These are phyloP conservation scores for Phellinidium pouzarii DNA, from an alignment of 1,284 basidiomycete genomes.

Conservation along the genomic window DNA sequence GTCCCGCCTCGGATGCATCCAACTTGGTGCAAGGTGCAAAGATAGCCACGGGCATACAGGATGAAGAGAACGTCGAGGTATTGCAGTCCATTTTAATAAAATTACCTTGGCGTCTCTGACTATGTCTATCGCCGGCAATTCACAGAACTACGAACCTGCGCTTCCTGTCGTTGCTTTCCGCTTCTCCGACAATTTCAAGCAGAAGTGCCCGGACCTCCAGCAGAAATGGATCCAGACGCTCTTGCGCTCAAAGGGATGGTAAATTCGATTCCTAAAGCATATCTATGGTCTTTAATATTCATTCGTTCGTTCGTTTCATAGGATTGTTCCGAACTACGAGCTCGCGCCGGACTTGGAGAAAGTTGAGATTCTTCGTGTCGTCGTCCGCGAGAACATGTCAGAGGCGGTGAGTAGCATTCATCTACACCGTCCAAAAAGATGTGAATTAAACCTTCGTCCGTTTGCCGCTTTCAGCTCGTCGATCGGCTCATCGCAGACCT, in stretches of 20 bases:
- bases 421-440: too few species aligned
- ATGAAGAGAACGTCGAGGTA: constrained; percentile 55
- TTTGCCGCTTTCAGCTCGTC: constrained; percentile 55
- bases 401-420: constrained; percentile 39
- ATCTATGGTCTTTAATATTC: neutral
- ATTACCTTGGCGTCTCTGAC: too few species aligned
- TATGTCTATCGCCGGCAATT: too few species aligned
- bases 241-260: constrained; percentile 73
- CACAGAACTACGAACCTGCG: constrained; percentile 66
- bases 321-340: constrained; percentile 87
- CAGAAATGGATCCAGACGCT: constrained; percentile 89
- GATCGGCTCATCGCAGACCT: constrained; percentile 59
- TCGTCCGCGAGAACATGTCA: constrained; percentile 72
- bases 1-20: constrained; percentile 25
- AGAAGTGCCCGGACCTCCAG: constrained; percentile 66
- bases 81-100: neutral
- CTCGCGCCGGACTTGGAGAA: constrained; percentile 65
- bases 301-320: constrained; percentile 18
- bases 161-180: constrained; percentile 91
- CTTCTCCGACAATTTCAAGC: constrained; percentile 75
- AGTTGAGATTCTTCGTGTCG: constrained; percentile 80
- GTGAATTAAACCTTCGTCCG: too few species aligned
- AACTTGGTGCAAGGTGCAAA: constrained; percentile 32
- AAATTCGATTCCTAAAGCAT: constrained; percentile 19
- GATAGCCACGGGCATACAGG: constrained; percentile 28